These are phyloP conservation scores for Macrolepiota albuminosa DNA, from an alignment of 768 basidiomycete genomes.

Conservation along the genomic window DNA sequence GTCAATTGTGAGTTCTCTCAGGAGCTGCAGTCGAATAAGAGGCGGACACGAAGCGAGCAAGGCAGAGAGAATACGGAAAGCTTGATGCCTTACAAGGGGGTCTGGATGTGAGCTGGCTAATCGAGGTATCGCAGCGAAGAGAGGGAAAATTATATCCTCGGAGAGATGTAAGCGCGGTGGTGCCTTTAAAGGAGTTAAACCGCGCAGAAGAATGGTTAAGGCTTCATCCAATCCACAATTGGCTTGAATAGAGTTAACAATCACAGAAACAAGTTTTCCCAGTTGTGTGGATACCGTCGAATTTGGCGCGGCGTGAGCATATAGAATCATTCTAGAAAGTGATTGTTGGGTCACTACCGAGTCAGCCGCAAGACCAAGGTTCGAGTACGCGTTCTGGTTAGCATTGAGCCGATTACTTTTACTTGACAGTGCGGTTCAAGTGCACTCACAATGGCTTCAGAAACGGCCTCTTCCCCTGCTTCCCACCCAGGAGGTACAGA, in stretches of 20 bases:
- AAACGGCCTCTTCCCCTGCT: slow-evolving; percentile 33
- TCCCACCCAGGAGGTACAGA: slow-evolving; percentile 30
- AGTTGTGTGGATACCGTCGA: slow-evolving; percentile 18
- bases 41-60: slow-evolving; percentile 46
- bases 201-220: slow-evolving; percentile 48
- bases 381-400: slow-evolving; percentile 29
- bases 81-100: slow-evolving; percentile 49
- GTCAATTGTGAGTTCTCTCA: slow-evolving; percentile 48
- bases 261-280: slow-evolving; percentile 30
- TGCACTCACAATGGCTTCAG: slow-evolving; percentile 34
- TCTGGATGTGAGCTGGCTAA: slow-evolving; percentile 63
- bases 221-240: slow-evolving; percentile 55
- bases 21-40: slow-evolving; percentile 45
- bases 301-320: slow-evolving; percentile 27
- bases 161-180: slow-evolving; percentile 23
- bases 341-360: slow-evolving; percentile 20
- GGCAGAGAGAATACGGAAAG: slow-evolving; percentile 55
- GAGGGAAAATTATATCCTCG: slow-evolving; percentile 41
- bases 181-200: slow-evolving; percentile 22
- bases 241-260: slow-evolving; percentile 48
- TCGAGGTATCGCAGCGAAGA: slow-evolving; percentile 46
- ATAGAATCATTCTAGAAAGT: slow-evolving; percentile 28
- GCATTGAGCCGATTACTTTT: slow-evolving; percentile 1
- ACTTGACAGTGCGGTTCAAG: neutral
- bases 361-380: slow-evolving; percentile 23